Conservation (phyloP, 2,329 filamentous ascomycete genomes). For the Fusarium heterosporum region DNA sequence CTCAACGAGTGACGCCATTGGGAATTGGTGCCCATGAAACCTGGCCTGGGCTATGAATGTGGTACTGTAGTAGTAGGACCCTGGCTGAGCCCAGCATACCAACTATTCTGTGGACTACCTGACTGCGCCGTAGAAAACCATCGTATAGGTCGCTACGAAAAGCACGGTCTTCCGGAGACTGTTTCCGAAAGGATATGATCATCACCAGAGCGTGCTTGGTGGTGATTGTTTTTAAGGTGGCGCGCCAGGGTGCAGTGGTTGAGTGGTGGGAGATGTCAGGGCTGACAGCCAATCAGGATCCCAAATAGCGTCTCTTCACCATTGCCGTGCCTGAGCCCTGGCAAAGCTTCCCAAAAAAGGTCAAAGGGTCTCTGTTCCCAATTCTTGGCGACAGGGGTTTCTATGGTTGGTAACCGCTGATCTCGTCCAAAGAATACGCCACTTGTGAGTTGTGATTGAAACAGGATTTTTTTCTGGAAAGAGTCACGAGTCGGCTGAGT, state of each 20-base stretch:
- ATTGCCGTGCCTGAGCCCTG: slow-evolving; percentile 25
- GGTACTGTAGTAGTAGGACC: neutral
- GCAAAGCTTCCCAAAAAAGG: slow-evolving; percentile 21
- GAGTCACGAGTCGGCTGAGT: slow-evolving; percentile 24
- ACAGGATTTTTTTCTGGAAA: slow-evolving; percentile 42
- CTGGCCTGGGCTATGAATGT: slow-evolving; percentile 15
- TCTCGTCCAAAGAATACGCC: slow-evolving; percentile 39
- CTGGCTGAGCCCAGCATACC: slow-evolving; percentile 20
- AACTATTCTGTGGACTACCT: slow-evolving; percentile 5
- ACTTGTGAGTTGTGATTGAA: slow-evolving; percentile 34
- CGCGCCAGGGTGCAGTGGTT: slow-evolving; percentile 27
- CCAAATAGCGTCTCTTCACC: slow-evolving; percentile 15
- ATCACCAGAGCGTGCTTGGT: slow-evolving; percentile 28
- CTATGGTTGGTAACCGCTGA: slow-evolving; percentile 37
- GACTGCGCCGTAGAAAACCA: slow-evolving; percentile 15
- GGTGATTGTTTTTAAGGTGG: slow-evolving; percentile 31
- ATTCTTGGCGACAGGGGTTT: slow-evolving; percentile 27
- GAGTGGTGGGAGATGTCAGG: slow-evolving; percentile 15
- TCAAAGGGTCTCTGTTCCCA: slow-evolving; percentile 28
- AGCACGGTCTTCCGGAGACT: slow-evolving; percentile 37
- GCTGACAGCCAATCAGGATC: slow-evolving; percentile 39
- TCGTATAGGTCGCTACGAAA: slow-evolving; percentile 24
- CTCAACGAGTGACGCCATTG: slow-evolving; percentile 46
- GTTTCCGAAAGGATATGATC: slow-evolving; percentile 40
- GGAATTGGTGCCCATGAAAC: slow-evolving; percentile 21